Conservation (phyloP, 768 basidiomycete species). For the Leucosporidium yakuticum region DNA sequence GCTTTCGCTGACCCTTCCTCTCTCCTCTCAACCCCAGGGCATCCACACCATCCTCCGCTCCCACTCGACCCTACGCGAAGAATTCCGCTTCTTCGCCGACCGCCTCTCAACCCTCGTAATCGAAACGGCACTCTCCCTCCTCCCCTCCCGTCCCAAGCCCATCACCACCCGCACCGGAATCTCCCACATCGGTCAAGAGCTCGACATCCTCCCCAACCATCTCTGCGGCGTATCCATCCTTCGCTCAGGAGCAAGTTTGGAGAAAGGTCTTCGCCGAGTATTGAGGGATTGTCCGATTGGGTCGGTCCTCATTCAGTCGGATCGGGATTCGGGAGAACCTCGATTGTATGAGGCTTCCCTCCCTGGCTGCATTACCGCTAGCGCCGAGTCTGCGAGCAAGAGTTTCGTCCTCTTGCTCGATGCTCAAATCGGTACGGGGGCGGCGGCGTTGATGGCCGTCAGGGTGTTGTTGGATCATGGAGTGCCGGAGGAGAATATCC, state of each 20-base stretch:
- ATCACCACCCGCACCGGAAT: conserved; percentile 61
- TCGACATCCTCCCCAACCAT: conserved; percentile 56
- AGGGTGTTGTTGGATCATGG: conserved; percentile 90
- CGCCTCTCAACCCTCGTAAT: conserved; percentile 75
- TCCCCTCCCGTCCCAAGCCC: conserved; percentile 59
- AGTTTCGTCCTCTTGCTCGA: conserved; percentile 84
- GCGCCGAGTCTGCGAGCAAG: conserved; percentile 58
- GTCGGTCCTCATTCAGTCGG: conserved; percentile 83
- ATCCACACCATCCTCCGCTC: conserved; percentile 83
- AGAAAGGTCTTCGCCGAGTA: conserved; percentile 82
- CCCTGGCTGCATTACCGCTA: conserved; percentile 61
- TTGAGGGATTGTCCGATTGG: conserved; percentile 80
- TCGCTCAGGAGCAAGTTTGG: conserved; percentile 75
- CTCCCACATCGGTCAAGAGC: conserved; percentile 52
- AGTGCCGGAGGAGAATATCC: conserved; percentile 56
- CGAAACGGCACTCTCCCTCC: conserved; percentile 72
- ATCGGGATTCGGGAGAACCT: conserved; percentile 77
- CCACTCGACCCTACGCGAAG: conserved; percentile 61
- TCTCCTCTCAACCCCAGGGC: conserved; percentile 52
- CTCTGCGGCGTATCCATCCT: conserved; percentile 80
- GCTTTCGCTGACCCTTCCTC: background rate
- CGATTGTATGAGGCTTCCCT: conserved; percentile 74
- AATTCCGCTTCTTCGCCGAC: conserved; percentile 75
- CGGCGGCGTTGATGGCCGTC: conserved; percentile 72
- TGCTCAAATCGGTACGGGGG: conserved; percentile 87